Evolutionary conservation across 2,329 filamentous ascomycete species (phyloP), one percentile per base, ranked within the genome.

Genomic region (Cytospora paraplurivora): DNA sequence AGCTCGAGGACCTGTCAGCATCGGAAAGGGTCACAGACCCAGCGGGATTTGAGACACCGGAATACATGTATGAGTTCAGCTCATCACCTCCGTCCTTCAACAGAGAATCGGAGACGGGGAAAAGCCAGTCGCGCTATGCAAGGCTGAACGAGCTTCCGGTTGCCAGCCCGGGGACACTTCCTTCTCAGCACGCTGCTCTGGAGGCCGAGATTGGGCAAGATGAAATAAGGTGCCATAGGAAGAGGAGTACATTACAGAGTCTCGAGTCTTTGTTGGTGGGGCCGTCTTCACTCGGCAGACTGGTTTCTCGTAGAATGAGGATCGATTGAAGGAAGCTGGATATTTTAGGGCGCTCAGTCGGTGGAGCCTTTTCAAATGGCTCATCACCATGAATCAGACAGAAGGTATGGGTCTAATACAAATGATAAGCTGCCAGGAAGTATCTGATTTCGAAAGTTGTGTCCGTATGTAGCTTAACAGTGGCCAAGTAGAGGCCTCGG

Each of bases 71-170:
- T 21, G 35, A 41, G 5, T 59, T 59, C 44, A 51, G 51, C 13
- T 44, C 62, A 7, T 55, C 59, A 12, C 56, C 63, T 3, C 56
- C 35, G 41, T 47, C 63, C 0, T 54, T 33, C 13, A 62, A 32
- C 33, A 54, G 38, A 13, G 57, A 62, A 15, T 58, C 59, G 1
- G 49, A 54, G 2, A 41, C 37, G 3, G 59, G 56, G 47, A 52
- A 57, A 33, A 44, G 52, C 4, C 60, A 57, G 56, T 66, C 64
- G 21, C 56, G 64, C 5, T 66, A 59, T 19, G 57, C 64, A 7
- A 38, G 60, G 53, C 47, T 66, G 1, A 66, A 66, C 10, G 56
- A 66, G 41, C 21, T 66, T 8, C 64, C 64, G 0, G 61, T n/a
- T 1, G 56, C 53, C 7, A 63, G 52, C 13, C 61, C 60, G 7